Conservation (phyloP, 192 early-diverging fungal genomes). For the Mortierella alpina region DNA sequence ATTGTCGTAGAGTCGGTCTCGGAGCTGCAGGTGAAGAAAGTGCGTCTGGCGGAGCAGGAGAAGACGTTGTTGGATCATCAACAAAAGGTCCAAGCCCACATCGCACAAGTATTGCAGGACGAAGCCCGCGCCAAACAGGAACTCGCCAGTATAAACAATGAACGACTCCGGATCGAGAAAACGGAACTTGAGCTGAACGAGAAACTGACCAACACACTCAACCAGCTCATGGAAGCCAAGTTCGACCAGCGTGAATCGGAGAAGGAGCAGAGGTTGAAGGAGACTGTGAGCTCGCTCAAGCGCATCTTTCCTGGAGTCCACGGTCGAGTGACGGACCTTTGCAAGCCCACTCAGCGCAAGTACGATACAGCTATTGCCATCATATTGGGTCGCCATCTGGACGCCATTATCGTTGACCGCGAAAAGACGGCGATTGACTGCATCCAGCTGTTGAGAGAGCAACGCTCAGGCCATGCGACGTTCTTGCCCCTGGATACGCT, state of each 20-base stretch:
- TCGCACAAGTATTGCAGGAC: conserved; percentile 44
- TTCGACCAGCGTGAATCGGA: conserved; percentile 88
- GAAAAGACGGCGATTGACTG: conserved; percentile 96
- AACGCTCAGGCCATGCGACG: conserved; percentile 89
- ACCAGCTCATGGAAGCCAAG: conserved; percentile 83
- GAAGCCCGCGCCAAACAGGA: conserved; percentile 61
- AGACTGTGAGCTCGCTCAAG: conserved; percentile 83
- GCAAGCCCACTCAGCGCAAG: conserved; percentile 92
- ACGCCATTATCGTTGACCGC: conserved; percentile 94
- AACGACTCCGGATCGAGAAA: conserved; percentile 73
- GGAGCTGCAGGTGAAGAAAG: conserved; percentile 60
- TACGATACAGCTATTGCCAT: conserved; percentile 89
- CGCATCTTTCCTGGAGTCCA: conserved; percentile 90
- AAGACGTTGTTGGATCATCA: conserved; percentile 48
- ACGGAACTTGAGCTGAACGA: conserved; percentile 85
- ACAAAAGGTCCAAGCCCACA: conserved; percentile 39
- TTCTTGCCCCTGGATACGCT: conserved; percentile 95
- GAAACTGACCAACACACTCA: conserved; percentile 80
- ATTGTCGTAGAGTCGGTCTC: conserved; percentile 68
- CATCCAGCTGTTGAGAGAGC: conserved; percentile 91
- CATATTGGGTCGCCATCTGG: conserved; percentile 91
- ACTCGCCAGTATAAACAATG: conserved; percentile 67
- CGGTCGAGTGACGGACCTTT: conserved; percentile 90
- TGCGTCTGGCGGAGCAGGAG: conserved; percentile 62
- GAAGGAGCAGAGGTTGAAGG: conserved; percentile 79